Evolutionary conservation across 371 early-diverging fungal genomes (phyloP), one percentile per base, ranked within the genome.

Genomic region (Rhizopus sp.): DNA sequence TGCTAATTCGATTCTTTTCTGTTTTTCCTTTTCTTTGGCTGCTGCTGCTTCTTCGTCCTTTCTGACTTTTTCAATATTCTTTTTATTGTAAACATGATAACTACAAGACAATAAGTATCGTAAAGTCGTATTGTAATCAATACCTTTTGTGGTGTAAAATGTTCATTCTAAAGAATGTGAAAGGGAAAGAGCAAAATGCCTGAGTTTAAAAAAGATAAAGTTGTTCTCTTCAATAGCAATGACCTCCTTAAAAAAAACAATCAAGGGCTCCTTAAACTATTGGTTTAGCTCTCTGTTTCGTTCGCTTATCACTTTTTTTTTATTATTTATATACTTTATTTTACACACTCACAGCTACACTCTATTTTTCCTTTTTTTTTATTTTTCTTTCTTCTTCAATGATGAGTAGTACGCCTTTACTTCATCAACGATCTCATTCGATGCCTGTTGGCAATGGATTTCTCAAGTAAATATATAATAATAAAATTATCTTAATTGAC

Each of bases 11-110:
- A 72, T 69, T 45, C 84, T 59, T 13, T 84, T 78, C 13, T 69
- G 60, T 30, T 69, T 76, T 41, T 64, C 63, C 30, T 71, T 72
- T 46, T 81, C 78, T 61, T 83, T 78, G 31, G 54, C 76, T 47
- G 66, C 73, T 7, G 86, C 88, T 53, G 79, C 68, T 23, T 83
- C 89, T 56, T 92, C 92, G 59, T 92, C 92, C 57, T 69, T 62
- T 29, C 75, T 73, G 31, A 92, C 90, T 53, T 67, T 64, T 51
- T 89, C 90, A 15, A 79, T 75, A 63, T 90, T 92, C 61, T 82
- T 84, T 55, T 79, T 81, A 63, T 77, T 88, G 57, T 92, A 90
- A 15, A 92, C 92, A 65, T 92, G 86, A 87, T 89, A 92, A 42
- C 89, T 87, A 51, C 23, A 23, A 23, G 23, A 23, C 23, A 23